phyloP scores from a whole-genome alignment of 1,139 yeast genomes.

The Candida freyschussii region DNA sequence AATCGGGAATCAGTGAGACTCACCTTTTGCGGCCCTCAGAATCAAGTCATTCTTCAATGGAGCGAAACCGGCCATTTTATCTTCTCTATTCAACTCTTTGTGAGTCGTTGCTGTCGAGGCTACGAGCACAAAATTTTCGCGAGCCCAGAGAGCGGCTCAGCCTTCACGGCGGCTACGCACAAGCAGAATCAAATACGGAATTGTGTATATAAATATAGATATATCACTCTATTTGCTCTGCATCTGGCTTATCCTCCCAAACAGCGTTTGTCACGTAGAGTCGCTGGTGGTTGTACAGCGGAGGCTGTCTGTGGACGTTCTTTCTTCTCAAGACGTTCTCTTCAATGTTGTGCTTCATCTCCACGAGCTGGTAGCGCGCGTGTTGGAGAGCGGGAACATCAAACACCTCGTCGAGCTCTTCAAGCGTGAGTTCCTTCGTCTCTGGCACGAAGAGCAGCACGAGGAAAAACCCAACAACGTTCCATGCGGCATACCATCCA shows the following conservation, averaged over 20 bases:
- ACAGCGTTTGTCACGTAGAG: conserved; percentile 41
- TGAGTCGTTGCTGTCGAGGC: not conserved
- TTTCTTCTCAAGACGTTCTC: conserved; percentile 33
- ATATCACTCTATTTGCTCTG: not conserved
- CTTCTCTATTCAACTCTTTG: not conserved
- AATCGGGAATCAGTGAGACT: conserved; percentile 17
- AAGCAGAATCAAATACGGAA: not conserved
- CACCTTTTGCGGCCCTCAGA: conserved; percentile 74
- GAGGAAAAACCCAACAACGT: conserved; percentile 61
- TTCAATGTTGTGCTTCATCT: conserved; percentile 26
- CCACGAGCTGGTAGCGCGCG: conserved; percentile 47
- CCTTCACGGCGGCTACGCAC: too few relatives aligned
- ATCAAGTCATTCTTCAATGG: conserved; percentile 83
- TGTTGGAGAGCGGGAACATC: conserved; percentile 48
- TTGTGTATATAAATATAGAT: not conserved
- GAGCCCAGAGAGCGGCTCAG: too few relatives aligned
- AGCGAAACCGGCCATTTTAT: conserved; percentile 40
- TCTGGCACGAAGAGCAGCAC: conserved; percentile 63
- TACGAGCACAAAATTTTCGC: conserved; percentile 1
- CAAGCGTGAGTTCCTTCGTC: conserved; percentile 61
- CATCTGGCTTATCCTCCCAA: not conserved
- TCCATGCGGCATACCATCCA: conserved; percentile 86
- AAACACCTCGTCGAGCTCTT: conserved; percentile 64
- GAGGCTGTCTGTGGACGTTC: conserved; percentile 41
- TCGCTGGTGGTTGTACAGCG: conserved; percentile 49